phyloP scores from a whole-genome alignment of 495 filamentous ascomycete genomes.

The Trichoderma virens region DNA sequence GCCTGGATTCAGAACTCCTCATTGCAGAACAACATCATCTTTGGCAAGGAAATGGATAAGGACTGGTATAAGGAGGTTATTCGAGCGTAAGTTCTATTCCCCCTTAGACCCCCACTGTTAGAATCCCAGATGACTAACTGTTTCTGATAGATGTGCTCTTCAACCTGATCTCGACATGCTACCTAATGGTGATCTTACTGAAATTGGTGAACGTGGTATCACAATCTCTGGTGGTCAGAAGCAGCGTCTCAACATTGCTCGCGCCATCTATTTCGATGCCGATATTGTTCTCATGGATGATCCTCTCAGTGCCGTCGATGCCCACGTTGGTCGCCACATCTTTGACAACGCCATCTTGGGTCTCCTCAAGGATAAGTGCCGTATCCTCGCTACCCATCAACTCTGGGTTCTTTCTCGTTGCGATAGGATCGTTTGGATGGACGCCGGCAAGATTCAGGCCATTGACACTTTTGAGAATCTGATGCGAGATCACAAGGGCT shows the following conservation, averaged over 20 bases:
- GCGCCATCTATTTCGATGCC: conserved; percentile 78
- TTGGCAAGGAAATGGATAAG: conserved; percentile 68
- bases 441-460: conserved; percentile 71
- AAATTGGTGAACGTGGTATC: conserved; percentile 75
- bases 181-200: conserved; percentile 61
- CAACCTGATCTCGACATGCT: conserved; percentile 69
- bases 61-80: conserved; percentile 57
- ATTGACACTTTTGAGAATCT: conserved; percentile 84
- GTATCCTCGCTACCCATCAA: conserved; percentile 91
- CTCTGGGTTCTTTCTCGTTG: conserved; percentile 85
- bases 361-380: conserved; percentile 77
- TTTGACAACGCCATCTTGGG: conserved; percentile 94
- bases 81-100: conserved; percentile 30
- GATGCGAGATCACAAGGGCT: conserved; percentile 64
- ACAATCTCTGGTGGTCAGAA: conserved; percentile 81
- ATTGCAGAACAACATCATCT: conserved; percentile 81
- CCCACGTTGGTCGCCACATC: conserved; percentile 85
- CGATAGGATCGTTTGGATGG: conserved; percentile 86
- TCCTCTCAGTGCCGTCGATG: conserved; percentile 74
- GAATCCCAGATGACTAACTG: conserved; percentile 24
- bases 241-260: conserved; percentile 73
- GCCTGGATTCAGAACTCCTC: conserved; percentile 95
- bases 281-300: conserved; percentile 82
- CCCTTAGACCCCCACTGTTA: background rate
- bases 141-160: conserved; percentile 56